These are phyloP conservation scores for Malassezia obtusa DNA, from an alignment of 1,284 basidiomycete genomes.

Conservation along the genomic window DNA sequence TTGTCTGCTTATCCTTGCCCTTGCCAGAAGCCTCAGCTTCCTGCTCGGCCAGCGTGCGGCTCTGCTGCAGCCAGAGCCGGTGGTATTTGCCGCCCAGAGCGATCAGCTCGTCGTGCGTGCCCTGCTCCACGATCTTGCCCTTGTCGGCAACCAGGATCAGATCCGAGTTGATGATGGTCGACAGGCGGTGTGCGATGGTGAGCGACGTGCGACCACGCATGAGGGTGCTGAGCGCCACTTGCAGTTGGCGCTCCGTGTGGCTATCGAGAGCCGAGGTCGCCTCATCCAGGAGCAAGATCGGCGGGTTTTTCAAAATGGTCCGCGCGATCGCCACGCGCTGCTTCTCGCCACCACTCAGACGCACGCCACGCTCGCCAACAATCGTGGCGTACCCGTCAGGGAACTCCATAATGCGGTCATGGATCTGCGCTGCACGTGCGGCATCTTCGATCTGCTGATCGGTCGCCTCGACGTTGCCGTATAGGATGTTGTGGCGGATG, in stretches of 20 bases:
- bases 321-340: constrained; percentile 77
- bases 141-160: constrained; percentile 38
- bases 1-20: neutral
- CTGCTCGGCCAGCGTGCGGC: constrained; percentile 44
- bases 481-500: constrained; percentile 52
- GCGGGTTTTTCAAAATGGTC: constrained; percentile 74
- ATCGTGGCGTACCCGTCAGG: constrained; percentile 67
- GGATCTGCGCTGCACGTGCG: constrained; percentile 42
- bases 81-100: constrained; percentile 29
- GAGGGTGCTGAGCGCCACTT: constrained; percentile 37
- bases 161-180: constrained; percentile 46
- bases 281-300: constrained; percentile 71
- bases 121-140: constrained; percentile 33
- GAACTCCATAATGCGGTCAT: constrained; percentile 53
- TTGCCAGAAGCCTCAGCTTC: constrained; percentile 20
- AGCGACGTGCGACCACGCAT: constrained; percentile 43
- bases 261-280: constrained; percentile 56
- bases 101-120: constrained; percentile 41
- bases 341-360: constrained; percentile 60
- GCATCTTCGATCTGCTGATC: constrained; percentile 38
- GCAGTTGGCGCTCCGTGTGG: constrained; percentile 40
- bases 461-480: constrained; percentile 32
- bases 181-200: constrained; percentile 46
- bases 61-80: constrained; percentile 44
- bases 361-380: constrained; percentile 70